Base-by-base conservation (phyloP, 768 basidiomycete species). In the Tremella fuciformis region DNA sequence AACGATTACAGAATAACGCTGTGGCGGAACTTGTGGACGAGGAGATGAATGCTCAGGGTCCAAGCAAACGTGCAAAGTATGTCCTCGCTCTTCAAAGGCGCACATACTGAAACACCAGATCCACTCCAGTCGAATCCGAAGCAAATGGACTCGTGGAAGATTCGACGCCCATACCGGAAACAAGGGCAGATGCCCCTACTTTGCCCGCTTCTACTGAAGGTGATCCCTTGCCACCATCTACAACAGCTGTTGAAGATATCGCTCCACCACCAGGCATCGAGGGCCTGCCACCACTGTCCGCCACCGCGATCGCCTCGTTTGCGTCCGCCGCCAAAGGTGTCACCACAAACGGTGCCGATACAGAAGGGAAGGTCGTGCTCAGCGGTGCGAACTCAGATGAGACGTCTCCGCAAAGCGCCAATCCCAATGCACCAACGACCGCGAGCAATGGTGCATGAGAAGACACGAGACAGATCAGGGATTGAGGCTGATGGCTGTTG, bases 241-340 rank as follows among this genome's bases (percentile, higher is more conserved):
- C 52, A 9, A 22, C 52, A 25, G 15, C 34, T 29, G 24, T 42
- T 22, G 49, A 42, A 34, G 53, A 64, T 24, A 59, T 69, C 15
- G 29, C 48, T 25, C 72, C 72, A 21, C 72, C 72, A 13, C 69
- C 72, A 16, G 65, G 60, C 13, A 66, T 74, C 22, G 61, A 67
- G 46, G 59, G 52, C 18, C 58, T 71, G 63, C 64, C 67, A 15
- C 69, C 69, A 24, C 48, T 66, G 34, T 74, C 72, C 8, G 57
- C 67, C 0, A 64, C 65, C 1, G 56, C 64, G 3, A 61, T 71
- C 52, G 57, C 67, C 41, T 61, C 59, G 1, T 74, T 74, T 50
- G 69, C 69, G 13, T 71, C 65, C 22, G 72, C 72, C n/a, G 67
- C 63, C 0, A 71, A 69, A 25, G 72, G 72, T 16, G 72, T 74